phyloP scores from a whole-genome alignment of 2,329 filamentous ascomycete species.

The Colletotrichum destructivum region DNA sequence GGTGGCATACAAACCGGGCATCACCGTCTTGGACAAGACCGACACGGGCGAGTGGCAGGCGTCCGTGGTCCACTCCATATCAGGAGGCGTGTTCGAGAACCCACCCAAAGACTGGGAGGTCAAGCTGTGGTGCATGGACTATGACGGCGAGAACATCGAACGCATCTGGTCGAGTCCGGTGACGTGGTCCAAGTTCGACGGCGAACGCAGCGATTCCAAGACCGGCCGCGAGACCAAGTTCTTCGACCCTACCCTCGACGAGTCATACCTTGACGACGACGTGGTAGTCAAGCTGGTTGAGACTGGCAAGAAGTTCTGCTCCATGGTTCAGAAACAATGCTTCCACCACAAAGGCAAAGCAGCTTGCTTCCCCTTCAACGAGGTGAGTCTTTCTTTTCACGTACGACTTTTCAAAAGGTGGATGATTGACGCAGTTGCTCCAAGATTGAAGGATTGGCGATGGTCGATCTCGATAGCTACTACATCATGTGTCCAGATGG shows the following conservation, averaged over 20 bases:
- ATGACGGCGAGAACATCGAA: neutral
- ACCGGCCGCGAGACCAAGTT: neutral
- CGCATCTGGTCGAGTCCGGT: neutral
- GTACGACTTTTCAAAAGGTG: neutral
- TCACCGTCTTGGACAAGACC: neutral
- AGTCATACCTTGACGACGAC: neutral
- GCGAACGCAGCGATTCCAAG: neutral
- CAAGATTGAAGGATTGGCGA: slow-evolving; percentile 16
- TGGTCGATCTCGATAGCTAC: slow-evolving; percentile 40
- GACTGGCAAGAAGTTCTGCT: neutral
- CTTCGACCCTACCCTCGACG: neutral
- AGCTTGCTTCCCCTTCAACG: slow-evolving; percentile 39
- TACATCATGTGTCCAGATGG: neutral
- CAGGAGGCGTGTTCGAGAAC: slow-evolving; percentile 12
- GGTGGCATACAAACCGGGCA: slow-evolving; percentile 42
- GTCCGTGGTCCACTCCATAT: neutral
- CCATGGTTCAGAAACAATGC: neutral
- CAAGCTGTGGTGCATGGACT: neutral
- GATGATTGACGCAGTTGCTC: slow-evolving; percentile 4
- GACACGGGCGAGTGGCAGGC: neutral
- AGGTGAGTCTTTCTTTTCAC: slow-evolving; percentile 5
- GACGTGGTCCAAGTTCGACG: slow-evolving; percentile 3
- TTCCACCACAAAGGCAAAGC: slow-evolving; percentile 24
- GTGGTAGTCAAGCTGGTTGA: neutral
- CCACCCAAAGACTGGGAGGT: neutral